Conservation (phyloP, 306 rosid species). For the Cucurbita pepo region DNA sequence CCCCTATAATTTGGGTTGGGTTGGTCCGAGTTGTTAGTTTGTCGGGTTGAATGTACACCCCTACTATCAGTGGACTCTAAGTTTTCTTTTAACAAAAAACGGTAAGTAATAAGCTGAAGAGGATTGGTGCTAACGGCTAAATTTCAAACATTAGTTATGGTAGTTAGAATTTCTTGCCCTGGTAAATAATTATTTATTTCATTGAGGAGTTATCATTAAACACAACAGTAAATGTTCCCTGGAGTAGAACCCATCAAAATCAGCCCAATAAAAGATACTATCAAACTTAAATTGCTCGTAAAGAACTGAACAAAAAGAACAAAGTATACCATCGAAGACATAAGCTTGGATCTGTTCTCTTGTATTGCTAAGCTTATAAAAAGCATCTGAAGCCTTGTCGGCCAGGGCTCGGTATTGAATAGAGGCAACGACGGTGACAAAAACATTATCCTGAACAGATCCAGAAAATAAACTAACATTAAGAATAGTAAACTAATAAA, state of each 20-base stretch:
- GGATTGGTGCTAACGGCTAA: not conserved
- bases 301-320: not conserved
- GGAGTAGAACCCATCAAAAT: not conserved
- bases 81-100: not conserved
- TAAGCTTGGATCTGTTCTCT: conserved; percentile 42
- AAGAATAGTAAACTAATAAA: not conserved
- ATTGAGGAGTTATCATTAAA: not conserved
- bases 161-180: not conserved
- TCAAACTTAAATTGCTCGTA: not conserved
- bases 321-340: conserved; percentile 37
- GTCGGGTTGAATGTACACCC: too few species aligned
- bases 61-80: not conserved
- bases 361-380: conserved; percentile 43
- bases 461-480: not conserved
- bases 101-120: not conserved
- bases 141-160: not conserved
- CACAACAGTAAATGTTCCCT: not conserved
- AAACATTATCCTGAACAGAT: conserved; percentile 34
- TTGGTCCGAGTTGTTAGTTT: too few species aligned
- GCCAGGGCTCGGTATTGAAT: conserved; percentile 41
- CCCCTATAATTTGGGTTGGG: too few species aligned
- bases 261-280: not conserved
- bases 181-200: not conserved
- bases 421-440: conserved; percentile 43
- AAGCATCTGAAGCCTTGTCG: conserved; percentile 37